A percentile compares a stretch with the other conserved stretches of the same genome.
Evolutionary conservation across 1,284 basidiomycete genomes (phyloP).

Genomic region (Mycosarcoma mackinlayi): DNA sequence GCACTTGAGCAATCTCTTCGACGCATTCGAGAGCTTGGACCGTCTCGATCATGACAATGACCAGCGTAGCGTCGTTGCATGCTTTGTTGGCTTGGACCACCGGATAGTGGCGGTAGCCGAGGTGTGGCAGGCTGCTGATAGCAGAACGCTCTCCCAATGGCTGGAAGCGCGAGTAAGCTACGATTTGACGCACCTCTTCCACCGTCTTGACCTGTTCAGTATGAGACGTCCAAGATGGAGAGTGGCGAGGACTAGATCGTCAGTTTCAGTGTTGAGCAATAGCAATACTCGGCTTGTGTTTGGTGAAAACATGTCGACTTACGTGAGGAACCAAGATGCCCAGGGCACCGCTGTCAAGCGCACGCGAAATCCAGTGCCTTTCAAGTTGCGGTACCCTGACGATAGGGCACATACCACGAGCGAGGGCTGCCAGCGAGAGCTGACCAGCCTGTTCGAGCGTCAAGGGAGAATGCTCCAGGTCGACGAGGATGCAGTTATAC

Average conservation of each 20-base stretch:
- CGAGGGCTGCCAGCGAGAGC: constrained; percentile 2
- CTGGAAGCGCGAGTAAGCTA: constrained; percentile 7
- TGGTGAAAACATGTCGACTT: not conserved
- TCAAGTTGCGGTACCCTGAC: constrained; percentile 2
- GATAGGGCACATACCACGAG: constrained; percentile 9
- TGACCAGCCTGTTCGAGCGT: constrained; percentile 7
- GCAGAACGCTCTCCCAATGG: constrained; percentile 6
- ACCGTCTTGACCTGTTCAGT: constrained; percentile 7
- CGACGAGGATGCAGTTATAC: constrained; percentile 7
- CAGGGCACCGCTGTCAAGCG: constrained; percentile 4
- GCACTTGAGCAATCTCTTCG: constrained; percentile 5
- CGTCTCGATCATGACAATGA: constrained; percentile 11
- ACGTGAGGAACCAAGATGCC: constrained; percentile 13
- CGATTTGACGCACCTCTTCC: constrained; percentile 5
- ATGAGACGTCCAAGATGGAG: not conserved
- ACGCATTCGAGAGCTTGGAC: constrained; percentile 5
- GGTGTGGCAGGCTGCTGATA: not conserved
- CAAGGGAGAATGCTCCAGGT: constrained; percentile 5
- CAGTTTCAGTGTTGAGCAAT: not conserved
- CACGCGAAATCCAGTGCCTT: constrained; percentile 8
- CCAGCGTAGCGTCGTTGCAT: constrained; percentile 7
- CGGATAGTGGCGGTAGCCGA: constrained; percentile 1
- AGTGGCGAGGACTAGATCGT: no score
- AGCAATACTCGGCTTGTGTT: not conserved
- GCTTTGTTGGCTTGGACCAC: constrained; percentile 6